phyloP scores from a whole-genome alignment of 257 asterid species.

The Petunia secreta region DNA sequence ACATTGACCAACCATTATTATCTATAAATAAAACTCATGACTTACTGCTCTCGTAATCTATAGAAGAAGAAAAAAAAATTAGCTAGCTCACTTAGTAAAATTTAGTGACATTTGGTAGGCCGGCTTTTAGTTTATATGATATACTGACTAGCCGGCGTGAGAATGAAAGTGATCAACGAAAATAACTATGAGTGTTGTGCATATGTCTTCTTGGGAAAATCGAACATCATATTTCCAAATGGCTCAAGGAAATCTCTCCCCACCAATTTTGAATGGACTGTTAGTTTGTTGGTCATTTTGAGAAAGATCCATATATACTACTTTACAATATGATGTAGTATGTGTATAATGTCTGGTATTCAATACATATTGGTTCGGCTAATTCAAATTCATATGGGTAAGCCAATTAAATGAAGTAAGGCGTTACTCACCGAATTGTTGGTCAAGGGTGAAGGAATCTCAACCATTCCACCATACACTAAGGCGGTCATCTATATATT shows the following conservation, averaged over 20 bases:
- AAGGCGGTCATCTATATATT: too few species aligned
- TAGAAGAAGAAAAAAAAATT: neutral
- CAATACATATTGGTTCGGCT: too few species aligned
- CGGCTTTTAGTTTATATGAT: constrained; percentile 5
- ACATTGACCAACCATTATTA: neutral
- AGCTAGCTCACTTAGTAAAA: neutral
- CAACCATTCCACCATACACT: too few species aligned
- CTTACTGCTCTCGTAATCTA: constrained; percentile 19
- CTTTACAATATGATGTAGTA: too few species aligned
- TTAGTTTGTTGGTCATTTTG: too few species aligned
- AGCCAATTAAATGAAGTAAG: too few species aligned
- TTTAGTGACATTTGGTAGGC: constrained; percentile 20
- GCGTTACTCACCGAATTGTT: too few species aligned
- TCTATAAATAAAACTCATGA: neutral
- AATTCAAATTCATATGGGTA: too few species aligned
- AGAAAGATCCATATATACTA: too few species aligned
- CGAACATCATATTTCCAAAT: neutral
- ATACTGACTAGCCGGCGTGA: constrained; percentile 13
- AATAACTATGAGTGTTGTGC: too few species aligned
- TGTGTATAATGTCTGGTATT: too few species aligned
- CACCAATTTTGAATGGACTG: neutral
- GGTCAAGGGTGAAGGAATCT: too few species aligned
- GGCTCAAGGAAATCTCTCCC: neutral
- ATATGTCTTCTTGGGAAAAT: neutral
- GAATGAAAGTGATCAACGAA: neutral